Base-by-base conservation (phyloP, 305 asterid genomes). In the Petunia hybrid region DNA sequence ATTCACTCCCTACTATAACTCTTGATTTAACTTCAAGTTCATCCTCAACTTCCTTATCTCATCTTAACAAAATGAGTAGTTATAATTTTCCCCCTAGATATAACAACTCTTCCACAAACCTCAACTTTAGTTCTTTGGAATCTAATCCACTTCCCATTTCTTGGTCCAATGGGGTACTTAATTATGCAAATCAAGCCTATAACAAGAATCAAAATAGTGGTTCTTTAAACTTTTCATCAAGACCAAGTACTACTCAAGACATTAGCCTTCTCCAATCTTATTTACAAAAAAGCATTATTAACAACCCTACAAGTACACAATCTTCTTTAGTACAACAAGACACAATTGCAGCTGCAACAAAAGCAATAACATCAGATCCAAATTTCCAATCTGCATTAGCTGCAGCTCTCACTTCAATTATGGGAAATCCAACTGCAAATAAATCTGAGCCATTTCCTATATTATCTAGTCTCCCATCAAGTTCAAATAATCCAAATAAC, bases 321-420 rank as follows among this genome's bases (percentile, higher is more conserved):
- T 89, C 86, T 36, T 73, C 87, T 69, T 80, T 85, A 6, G 59
- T 81, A 5, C 82, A 87, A 8, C 89, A 91, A 10, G 98, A 95
- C 60, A 84, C 95, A 6, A 85, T 95, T 43, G 95, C 97, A 12
- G 99, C 97, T 6, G 99, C 99, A 16, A 95, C 99, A 0, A 93
- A 93, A 85, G 99, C 97, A 4, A 89, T 95, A 16, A 88, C 98
- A 12, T 89, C 98, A 1, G 92, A 95, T 84, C 99, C 99, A 1
- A 91, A 82, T 76, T 95, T 95, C 82, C 98, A 91, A 71, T 93
- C 97, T 12, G 97, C 93, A 31, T 81, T 95, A 83, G 99, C 95
- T 35, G 93, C 93, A 45, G 99, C 98, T 55, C 90, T 95, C 2
- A 75, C 97, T 7, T 91, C 99, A 3, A 84, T 95, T 86, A 91